Percentiles rank a stretch among this genome's conserved stretches.
Evolutionary conservation across 78 protist genomes (phyloP).

Genomic region (Isochrysis galbana): DNA sequence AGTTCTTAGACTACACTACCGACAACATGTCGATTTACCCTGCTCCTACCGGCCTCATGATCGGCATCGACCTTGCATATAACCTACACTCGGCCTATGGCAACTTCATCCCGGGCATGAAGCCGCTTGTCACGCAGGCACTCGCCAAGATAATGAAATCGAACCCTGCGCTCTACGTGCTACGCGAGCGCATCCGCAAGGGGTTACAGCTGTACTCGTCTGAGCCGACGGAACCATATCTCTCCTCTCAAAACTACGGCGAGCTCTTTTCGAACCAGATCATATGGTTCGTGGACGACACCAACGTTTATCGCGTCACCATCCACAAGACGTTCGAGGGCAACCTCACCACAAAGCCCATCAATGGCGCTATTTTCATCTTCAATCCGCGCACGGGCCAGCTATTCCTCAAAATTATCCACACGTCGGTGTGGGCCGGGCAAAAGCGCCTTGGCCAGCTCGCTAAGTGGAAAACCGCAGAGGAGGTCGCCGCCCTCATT

Average conservation of each 20-base stretch:
- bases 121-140: slow-evolving; percentile 90
- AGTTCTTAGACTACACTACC: slow-evolving; percentile 98
- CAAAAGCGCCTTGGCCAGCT: slow-evolving; percentile 99
- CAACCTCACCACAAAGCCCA: slow-evolving; percentile 89
- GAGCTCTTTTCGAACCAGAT: slow-evolving; percentile 96
- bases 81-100: slow-evolving; percentile 98
- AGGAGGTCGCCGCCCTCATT: slow-evolving; percentile 98
- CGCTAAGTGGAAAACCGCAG: slow-evolving; percentile 94
- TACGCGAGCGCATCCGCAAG: slow-evolving; percentile 98
- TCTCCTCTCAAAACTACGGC: slow-evolving; percentile 90
- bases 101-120: slow-evolving; percentile 70
- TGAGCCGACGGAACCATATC: slow-evolving; percentile 81
- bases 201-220: slow-evolving; percentile 97
- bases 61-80: slow-evolving; percentile 99
- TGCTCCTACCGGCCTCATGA: slow-evolving; percentile 95
- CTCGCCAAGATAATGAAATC: slow-evolving; percentile 95
- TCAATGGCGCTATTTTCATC: slow-evolving; percentile 99
- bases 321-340: slow-evolving; percentile 98
- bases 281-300: slow-evolving; percentile 97
- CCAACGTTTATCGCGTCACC: slow-evolving; percentile 99
- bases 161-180: slow-evolving; percentile 95
- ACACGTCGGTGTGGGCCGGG: slow-evolving; percentile 98
- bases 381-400: slow-evolving; percentile 99
- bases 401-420: slow-evolving; percentile 97
- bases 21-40: slow-evolving; percentile 98